These are phyloP conservation scores for Nicotiana benthamiana DNA, from an alignment of 257 asterid genomes.

Conservation along the genomic window DNA sequence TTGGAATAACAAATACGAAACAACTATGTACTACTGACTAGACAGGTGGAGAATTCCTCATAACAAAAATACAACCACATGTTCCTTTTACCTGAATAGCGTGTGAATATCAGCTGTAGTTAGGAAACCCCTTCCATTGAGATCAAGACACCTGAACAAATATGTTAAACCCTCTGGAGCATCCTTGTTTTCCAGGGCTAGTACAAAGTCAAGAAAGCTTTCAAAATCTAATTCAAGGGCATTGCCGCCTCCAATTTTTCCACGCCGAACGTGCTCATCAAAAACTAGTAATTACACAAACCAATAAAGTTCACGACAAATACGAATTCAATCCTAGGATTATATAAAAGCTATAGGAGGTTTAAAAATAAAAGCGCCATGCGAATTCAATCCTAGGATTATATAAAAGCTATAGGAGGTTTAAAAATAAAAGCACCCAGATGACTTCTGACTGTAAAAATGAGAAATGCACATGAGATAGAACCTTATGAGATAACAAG, in stretches of 20 bases:
- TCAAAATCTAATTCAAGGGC: conserved; percentile 96
- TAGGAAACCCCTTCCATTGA: conserved; percentile 82
- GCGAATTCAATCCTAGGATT: background rate
- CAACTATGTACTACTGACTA: background rate
- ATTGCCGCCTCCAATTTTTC: conserved; percentile 79
- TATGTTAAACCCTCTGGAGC: conserved; percentile 90
- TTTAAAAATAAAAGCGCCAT: background rate
- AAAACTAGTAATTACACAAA: conserved; percentile 40
- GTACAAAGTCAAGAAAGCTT: conserved; percentile 89
- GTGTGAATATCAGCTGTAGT: conserved; percentile 94
- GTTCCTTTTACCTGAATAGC: conserved; percentile 64
- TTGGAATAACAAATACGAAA: background rate
- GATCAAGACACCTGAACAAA: conserved; percentile 90
- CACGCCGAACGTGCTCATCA: conserved; percentile 96
- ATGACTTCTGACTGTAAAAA: background rate
- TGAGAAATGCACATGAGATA: background rate
- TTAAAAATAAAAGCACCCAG: background rate
- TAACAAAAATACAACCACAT: background rate
- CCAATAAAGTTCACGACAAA: background rate
- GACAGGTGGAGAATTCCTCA: background rate
- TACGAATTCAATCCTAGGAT: background rate
- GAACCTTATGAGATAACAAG: background rate
- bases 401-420: conserved; percentile 6
- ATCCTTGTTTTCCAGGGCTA: conserved; percentile 94
- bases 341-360: conserved; percentile 4